Evolutionary conservation across 2,329 filamentous ascomycete genomes (phyloP), one percentile per base, ranked within the genome.

Genomic region (Phialophora verrucosa): DNA sequence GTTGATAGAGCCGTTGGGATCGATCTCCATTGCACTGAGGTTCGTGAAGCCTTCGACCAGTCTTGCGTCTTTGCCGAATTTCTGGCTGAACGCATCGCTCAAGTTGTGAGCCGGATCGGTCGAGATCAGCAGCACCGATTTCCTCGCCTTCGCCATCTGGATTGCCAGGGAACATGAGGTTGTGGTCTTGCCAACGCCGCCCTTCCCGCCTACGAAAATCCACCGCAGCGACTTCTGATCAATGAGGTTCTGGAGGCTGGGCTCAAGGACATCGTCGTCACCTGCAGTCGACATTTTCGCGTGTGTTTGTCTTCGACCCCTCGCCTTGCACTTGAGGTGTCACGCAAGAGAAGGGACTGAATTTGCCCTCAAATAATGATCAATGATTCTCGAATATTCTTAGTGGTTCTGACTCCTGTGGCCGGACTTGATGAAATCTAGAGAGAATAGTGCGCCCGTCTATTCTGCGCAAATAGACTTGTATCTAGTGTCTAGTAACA

Each of bases 141-240:
- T 94, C 81, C 95, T 92, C 74, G 93, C 92, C 80, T 91, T 93
- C 75, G 95, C 93, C 71, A 99, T 91, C 82, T 99, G 95, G 78
- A 99, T 98, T 70, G 95, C 95, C 71, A 99, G 90, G 10, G 94
- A 97, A 82, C 95, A 99, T 7, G 94, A 98, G 17, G 95, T 99
- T n/a, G 95, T 99, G 31, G 95, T 99, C 85, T 99, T 99, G 79
- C 95, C 95, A 54, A 99, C 95, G 78, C 95, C 95, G 76, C 95
- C 95, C 82, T 99, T 99, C 72, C 95, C 95, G 75, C 95, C 95
- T 67, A 99, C 95, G 76, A 99, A 99, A 81, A 99, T 96, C 95
- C 95, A 99, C 78, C 95, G 92, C 63, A 99, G 89, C 38, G 91
- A 90, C 80, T 93, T 92, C 81, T 99, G 95, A 83, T 96, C 92